Conservation (phyloP, 2,329 filamentous ascomycete genomes). For the Fusarium chlamydosporum region DNA sequence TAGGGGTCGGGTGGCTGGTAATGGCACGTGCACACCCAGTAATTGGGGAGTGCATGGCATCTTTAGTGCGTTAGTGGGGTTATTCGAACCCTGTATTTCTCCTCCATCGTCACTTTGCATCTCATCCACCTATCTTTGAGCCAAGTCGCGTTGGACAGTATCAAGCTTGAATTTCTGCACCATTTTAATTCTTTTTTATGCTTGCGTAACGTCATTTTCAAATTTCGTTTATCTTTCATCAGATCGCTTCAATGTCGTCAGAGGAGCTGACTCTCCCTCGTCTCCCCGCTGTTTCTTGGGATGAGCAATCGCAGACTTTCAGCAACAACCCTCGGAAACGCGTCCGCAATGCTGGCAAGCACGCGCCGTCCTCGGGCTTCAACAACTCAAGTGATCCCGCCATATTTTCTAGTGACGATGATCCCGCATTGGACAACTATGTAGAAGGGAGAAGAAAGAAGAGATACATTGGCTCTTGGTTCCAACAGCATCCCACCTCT, state of each 20-base stretch:
- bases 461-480: conserved; percentile 78
- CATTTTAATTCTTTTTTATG: conserved; percentile 17
- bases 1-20: conserved; percentile 29
- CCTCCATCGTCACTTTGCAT: conserved; percentile 43
- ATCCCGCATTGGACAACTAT: conserved; percentile 76
- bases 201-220: conserved; percentile 20
- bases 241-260: conserved; percentile 51
- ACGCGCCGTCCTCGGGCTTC: conserved; percentile 55
- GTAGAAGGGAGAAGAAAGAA: conserved; percentile 69
- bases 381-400: conserved; percentile 79
- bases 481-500: conserved; percentile 69
- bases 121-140: conserved; percentile 12
- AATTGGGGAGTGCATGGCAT: conserved; percentile 33
- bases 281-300: conserved; percentile 58
- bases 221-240: conserved; percentile 2
- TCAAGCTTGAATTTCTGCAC: conserved; percentile 22
- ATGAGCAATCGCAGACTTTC: conserved; percentile 58
- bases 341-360: conserved; percentile 51
- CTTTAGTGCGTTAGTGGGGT: conserved; percentile 43
- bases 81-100: conserved; percentile 42
- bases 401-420: conserved; percentile 80
- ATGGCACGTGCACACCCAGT: conserved; percentile 47
- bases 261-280: conserved; percentile 61
- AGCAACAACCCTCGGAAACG: conserved; percentile 59
- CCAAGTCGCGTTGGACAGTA: conserved; percentile 32